Evolutionary conservation across 2,329 filamentous ascomycete genomes (phyloP).

Genomic region (Pseudocercospora ulei): DNA sequence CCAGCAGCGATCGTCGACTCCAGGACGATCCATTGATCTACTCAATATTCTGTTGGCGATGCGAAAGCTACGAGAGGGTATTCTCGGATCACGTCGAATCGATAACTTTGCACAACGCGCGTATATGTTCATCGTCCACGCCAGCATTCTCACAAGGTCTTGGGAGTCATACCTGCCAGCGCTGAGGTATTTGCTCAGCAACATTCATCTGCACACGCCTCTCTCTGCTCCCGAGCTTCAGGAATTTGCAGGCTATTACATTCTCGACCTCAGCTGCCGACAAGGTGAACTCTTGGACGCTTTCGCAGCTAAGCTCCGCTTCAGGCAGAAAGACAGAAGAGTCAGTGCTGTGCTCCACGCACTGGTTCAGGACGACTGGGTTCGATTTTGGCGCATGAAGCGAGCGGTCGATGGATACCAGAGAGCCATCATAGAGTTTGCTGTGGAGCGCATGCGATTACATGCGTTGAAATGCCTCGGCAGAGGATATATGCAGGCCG

Average conservation of each 20-base stretch:
- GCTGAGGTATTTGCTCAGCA: conserved; percentile 64
- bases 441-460: conserved; percentile 60
- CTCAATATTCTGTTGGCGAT: conserved; percentile 70
- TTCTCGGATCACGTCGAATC: conserved; percentile 64
- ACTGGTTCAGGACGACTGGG: conserved; percentile 72
- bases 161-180: conserved; percentile 86
- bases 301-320: conserved; percentile 54
- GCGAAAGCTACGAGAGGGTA: conserved; percentile 82
- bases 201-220: conserved; percentile 56
- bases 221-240: conserved; percentile 62
- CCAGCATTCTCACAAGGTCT: conserved; percentile 69
- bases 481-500: conserved; percentile 65
- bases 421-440: conserved; percentile 69
- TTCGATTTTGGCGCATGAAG: conserved; percentile 63
- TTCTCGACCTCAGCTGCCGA: conserved; percentile 82
- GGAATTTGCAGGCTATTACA: conserved; percentile 70
- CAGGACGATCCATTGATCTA: conserved; percentile 53
- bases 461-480: conserved; percentile 82
- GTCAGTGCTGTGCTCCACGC: conserved; percentile 60
- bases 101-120: conserved; percentile 79
- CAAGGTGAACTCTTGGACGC: conserved; percentile 65
- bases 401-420: conserved; percentile 69
- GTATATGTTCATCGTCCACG: conserved; percentile 83
- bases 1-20: conserved; percentile 15
- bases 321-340: conserved; percentile 54